phyloP scores from a whole-genome alignment of 2,329 filamentous ascomycete species.

The Bipolaris oryzae region DNA sequence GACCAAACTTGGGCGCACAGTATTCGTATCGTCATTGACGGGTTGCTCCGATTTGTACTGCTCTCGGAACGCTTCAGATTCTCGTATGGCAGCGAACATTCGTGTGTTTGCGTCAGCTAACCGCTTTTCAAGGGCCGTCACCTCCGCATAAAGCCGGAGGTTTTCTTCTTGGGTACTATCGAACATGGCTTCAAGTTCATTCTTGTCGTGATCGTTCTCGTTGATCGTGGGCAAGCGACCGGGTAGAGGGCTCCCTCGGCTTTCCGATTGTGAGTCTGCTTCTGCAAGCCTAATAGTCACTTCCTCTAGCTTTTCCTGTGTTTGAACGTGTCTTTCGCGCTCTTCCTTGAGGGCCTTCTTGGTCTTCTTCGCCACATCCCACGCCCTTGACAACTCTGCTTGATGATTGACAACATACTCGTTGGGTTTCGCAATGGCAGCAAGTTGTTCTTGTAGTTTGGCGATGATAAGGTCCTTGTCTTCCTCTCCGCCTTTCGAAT shows the following conservation, averaged over 20 bases:
- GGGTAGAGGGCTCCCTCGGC: slow-evolving; percentile 6
- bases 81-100: slow-evolving; percentile 34
- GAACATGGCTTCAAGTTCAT: slow-evolving; percentile 46
- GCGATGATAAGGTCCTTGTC: slow-evolving; percentile 37
- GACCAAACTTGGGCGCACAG: slow-evolving; percentile 39
- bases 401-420: slow-evolving; percentile 35
- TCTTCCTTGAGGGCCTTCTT: slow-evolving; percentile 39
- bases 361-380: slow-evolving; percentile 39
- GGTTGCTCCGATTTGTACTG: slow-evolving; percentile 35
- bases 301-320: slow-evolving; percentile 34
- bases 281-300: slow-evolving; percentile 24
- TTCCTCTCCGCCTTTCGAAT: slow-evolving; percentile 25
- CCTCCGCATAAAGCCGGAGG: slow-evolving; percentile 35
- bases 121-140: slow-evolving; percentile 38
- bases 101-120: slow-evolving; percentile 38
- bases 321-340: slow-evolving; percentile 34
- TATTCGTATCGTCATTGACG: slow-evolving; percentile 38
- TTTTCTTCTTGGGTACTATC: slow-evolving; percentile 45
- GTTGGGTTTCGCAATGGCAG: slow-evolving; percentile 21
- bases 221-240: slow-evolving; percentile 40
- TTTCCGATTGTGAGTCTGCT: slow-evolving; percentile 18
- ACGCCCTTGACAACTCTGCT: slow-evolving; percentile 40
- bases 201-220: slow-evolving; percentile 37
- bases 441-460: slow-evolving; percentile 37
- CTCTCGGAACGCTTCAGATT: slow-evolving; percentile 30